These are phyloP conservation scores for Colletotrichum echinochloae DNA, from an alignment of 2,329 filamentous ascomycete species.

Conservation along the genomic window DNA sequence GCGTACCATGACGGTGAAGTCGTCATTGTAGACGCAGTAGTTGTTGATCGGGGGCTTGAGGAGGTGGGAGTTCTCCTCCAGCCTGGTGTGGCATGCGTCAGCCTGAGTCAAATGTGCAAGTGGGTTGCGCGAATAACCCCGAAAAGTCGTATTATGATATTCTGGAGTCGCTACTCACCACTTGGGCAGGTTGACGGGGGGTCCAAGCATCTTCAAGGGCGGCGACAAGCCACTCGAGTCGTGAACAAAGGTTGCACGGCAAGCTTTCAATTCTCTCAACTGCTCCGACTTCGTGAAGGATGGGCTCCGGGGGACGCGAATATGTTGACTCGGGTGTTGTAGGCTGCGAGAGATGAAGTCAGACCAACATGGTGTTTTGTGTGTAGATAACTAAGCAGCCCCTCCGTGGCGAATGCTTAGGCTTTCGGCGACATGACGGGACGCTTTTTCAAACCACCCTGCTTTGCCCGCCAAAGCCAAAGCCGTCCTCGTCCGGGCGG, in stretches of 20 bases:
- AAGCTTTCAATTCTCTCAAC: not conserved
- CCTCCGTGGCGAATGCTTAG: conserved; percentile 35
- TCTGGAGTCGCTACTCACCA: conserved; percentile 58
- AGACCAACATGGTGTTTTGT: not conserved
- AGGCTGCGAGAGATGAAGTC: not conserved
- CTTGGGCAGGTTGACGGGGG: conserved; percentile 68
- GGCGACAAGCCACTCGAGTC: conserved; percentile 23
- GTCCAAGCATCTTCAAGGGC: conserved; percentile 35
- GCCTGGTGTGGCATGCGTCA: conserved; percentile 65
- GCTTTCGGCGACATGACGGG: conserved; percentile 8
- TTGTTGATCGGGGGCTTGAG: conserved; percentile 96
- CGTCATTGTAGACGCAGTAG: conserved; percentile 92
- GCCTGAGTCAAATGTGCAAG: conserved; percentile 15
- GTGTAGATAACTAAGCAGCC: conserved; percentile 13
- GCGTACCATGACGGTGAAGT: conserved; percentile 82
- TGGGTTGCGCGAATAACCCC: conserved; percentile 25
- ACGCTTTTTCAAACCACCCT: conserved; percentile 1
- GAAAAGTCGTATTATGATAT: conserved; percentile 1
- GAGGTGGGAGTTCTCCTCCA: conserved; percentile 90
- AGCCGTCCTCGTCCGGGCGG: conserved; percentile 28
- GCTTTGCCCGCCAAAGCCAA: conserved; percentile 27
- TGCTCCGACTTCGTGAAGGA: not conserved
- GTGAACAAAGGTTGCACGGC: not conserved
- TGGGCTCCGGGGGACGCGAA: not conserved
- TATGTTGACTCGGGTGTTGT: conserved; percentile 14